phyloP scores from a whole-genome alignment of 225 moss, liverwort and hornwort genomes.

The Polytrichum formosum region DNA sequence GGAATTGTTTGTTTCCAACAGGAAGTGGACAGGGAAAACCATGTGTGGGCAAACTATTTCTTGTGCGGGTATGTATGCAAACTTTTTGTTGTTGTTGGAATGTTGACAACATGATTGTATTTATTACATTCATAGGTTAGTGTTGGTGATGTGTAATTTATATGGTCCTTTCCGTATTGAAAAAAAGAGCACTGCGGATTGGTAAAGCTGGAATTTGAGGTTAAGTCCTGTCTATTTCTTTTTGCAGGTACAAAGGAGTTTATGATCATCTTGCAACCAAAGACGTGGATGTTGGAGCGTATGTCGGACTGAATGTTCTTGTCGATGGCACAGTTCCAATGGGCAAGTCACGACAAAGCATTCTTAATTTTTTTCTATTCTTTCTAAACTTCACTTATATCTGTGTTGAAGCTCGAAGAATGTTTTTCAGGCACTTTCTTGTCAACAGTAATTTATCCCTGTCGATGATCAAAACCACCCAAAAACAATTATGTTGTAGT shows the following conservation, averaged over 20 bases:
- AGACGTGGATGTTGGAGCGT: slow-evolving; percentile 33
- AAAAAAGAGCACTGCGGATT: neutral
- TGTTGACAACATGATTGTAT: no score
- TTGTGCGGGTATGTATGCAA: slow-evolving; percentile 64
- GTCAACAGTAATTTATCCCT: no score
- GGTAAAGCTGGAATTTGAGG: neutral
- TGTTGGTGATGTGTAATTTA: no score
- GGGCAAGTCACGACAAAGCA: slow-evolving; percentile 33
- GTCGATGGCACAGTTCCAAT: slow-evolving; percentile 86
- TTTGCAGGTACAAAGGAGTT: slow-evolving; percentile 77
- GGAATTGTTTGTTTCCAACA: slow-evolving; percentile 18
- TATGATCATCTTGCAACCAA: slow-evolving; percentile 77
- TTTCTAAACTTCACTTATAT: no score
- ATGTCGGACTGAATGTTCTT: slow-evolving; percentile 63
- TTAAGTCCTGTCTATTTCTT: slow-evolving; percentile 1
- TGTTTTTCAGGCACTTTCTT: no score
- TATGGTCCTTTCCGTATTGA: neutral
- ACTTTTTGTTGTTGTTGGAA: no score
- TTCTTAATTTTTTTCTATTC: no score
- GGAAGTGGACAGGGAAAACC: slow-evolving; percentile 72
- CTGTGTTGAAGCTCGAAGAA: no score
- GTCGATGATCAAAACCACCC: no score
- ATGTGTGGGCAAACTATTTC: slow-evolving; percentile 94
- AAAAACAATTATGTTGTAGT: no score
- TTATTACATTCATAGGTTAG: no score